Base-by-base conservation (phyloP, 129 eudicot genomes). In the Helianthus tuberosus region DNA sequence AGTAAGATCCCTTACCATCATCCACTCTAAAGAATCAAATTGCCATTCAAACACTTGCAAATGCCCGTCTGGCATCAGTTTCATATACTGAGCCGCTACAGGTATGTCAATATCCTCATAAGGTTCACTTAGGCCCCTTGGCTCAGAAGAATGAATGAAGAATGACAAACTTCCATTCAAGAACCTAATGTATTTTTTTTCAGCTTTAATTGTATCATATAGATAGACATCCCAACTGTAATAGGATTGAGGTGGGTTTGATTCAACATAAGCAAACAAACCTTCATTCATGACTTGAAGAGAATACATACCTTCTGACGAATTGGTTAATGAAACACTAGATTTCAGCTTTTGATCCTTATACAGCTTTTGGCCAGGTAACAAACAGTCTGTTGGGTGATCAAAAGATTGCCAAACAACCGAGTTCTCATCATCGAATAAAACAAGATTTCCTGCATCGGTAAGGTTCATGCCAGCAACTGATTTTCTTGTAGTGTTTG, bases 331-430 rank as follows among this genome's bases (percentile, higher is more conserved):
- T 1, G 76, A 69, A 61, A 50, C 12, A 48, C 53, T 4, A 48
- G 53, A 13, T 48, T 10, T 48, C 53, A 48, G 51, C 8, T 66
- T 44, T 3, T 66, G 59, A n/a, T 63, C 80, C 15, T 12, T 6
- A 46, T 13, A 14, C 23, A 80, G 15, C 20, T 43, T 52, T 63
- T 80, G 80, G 49, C 64, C 69, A 1, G 79, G 80, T 58, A 80
- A 66, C 77, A 73, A 80, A 9, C 63, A 64, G 13, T 80, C 77
- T 5, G 77, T 80, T 8, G 84, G 80, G 75, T 80, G 35, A 29
- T 80, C 84, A 63, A 68, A 75, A 43, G 80, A 61, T n/a, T 80
- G 77, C 84, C 84, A 80, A 16, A 69, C 69, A 4, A 53, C 76
- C 16, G 0, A 5, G 17, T 64, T 35, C 14, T 36, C 12, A 11